phyloP scores from a whole-genome alignment of 2,329 filamentous ascomycete species.

The Trichoderma asperellum region DNA sequence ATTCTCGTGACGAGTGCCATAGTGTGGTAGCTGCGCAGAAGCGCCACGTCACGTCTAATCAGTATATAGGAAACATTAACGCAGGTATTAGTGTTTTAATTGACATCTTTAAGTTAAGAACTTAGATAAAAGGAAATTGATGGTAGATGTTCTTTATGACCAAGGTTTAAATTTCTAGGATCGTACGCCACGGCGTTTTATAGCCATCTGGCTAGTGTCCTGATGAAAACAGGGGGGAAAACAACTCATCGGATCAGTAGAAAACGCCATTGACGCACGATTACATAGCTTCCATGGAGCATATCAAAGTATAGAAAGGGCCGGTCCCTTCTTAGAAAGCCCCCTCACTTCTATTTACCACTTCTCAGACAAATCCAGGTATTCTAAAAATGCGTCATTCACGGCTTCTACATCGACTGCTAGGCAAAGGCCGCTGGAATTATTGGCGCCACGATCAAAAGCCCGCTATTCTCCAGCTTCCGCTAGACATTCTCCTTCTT shows the following conservation, averaged over 20 bases:
- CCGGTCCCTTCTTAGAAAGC: background rate
- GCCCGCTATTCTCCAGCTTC: constrained; percentile 5
- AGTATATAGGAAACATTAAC: background rate
- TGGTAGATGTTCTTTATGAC: background rate
- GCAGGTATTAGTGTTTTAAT: background rate
- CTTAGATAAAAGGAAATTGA: background rate
- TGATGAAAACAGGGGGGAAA: background rate
- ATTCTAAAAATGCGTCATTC: background rate
- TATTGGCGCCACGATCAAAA: background rate
- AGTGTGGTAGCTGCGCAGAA: background rate
- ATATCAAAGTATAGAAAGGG: background rate
- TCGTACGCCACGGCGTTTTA: background rate
- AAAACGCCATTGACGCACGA: constrained; percentile 6
- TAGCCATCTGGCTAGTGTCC: background rate
- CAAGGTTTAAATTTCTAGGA: background rate
- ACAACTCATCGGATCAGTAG: background rate
- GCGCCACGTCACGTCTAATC: background rate
- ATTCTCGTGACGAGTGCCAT: background rate
- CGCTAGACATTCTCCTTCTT: constrained; percentile 2
- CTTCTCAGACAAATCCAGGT: background rate
- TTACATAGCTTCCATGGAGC: constrained; percentile 12
- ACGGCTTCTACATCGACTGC: background rate
- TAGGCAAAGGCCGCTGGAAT: background rate
- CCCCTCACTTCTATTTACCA: background rate
- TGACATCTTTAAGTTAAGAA: background rate